phyloP scores from a whole-genome alignment of 495 filamentous ascomycete species.

The Penicillium waksmanii region DNA sequence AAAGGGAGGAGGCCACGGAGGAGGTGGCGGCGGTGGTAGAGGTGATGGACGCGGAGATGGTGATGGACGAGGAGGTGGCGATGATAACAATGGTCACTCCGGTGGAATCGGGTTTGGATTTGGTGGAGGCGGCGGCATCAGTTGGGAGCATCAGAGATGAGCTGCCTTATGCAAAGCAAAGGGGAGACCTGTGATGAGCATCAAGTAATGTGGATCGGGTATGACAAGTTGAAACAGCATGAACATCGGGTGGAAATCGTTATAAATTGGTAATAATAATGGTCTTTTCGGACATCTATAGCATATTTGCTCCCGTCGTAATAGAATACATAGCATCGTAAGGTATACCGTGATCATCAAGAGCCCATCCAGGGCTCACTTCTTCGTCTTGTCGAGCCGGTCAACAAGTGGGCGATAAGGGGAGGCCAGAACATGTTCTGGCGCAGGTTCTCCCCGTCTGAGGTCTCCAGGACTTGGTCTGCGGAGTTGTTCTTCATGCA shows the following conservation, averaged over 20 bases:
- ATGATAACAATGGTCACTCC: background rate
- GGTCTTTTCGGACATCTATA: slow-evolving; percentile 9
- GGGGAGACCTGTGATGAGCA: background rate
- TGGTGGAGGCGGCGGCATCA: slow-evolving; percentile 8
- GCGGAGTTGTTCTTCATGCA: slow-evolving; percentile 76
- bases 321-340: slow-evolving; percentile 27
- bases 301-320: slow-evolving; percentile 13
- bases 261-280: background rate
- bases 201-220: slow-evolving; percentile 1
- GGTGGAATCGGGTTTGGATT: slow-evolving; percentile 5
- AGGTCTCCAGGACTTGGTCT: slow-evolving; percentile 65
- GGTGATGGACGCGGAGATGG: slow-evolving; percentile 13
- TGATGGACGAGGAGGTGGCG: slow-evolving; percentile 8
- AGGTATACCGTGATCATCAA: slow-evolving; percentile 15
- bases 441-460: slow-evolving; percentile 35
- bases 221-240: background rate
- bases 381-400: slow-evolving; percentile 57
- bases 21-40: slow-evolving; percentile 1
- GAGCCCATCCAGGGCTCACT: slow-evolving; percentile 26
- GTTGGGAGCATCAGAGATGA: background rate
- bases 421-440: slow-evolving; percentile 65
- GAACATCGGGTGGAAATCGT: background rate
- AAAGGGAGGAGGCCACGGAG: slow-evolving; percentile 4
- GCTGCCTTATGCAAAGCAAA: background rate
- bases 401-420: slow-evolving; percentile 76